A percentile compares a stretch with the other conserved stretches of the same genome.
Evolutionary conservation across 228 moss, liverwort and hornwort genomes (phyloP).

Genomic region (Sphagnum magellanicum): DNA sequence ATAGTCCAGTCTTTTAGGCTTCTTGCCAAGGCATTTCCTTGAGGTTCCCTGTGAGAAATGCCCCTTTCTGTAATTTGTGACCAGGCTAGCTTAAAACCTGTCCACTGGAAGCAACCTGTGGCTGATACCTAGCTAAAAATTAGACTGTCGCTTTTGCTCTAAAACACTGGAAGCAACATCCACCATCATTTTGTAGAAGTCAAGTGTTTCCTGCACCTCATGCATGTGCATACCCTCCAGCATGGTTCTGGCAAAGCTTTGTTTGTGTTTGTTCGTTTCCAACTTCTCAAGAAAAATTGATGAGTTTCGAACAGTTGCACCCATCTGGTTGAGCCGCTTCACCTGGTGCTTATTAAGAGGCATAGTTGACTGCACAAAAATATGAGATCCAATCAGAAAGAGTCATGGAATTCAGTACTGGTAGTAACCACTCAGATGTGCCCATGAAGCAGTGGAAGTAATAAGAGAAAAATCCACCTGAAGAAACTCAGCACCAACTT

Average conservation of each 20-base stretch:
- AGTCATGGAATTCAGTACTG: not conserved
- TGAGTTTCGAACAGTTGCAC: conserved; percentile 87
- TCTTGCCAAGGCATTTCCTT: no score
- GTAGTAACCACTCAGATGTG: not conserved
- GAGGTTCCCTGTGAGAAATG: no score
- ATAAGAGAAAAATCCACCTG: conserved; percentile 16
- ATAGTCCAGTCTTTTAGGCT: no score
- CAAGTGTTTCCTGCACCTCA: conserved; percentile 70
- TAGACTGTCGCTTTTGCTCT: conserved; percentile 23
- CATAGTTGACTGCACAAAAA: conserved; percentile 43
- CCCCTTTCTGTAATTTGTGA: no score
- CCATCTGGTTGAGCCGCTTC: conserved; percentile 75
- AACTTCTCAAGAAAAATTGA: conserved; percentile 56
- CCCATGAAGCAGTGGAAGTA: not conserved
- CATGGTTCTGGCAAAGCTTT: conserved; percentile 53
- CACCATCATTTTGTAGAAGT: conserved; percentile 82
- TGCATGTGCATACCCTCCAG: conserved; percentile 58
- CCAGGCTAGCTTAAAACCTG: no score
- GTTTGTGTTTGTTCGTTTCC: conserved; percentile 47
- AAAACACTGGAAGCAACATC: conserved; percentile 56
- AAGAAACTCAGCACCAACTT: conserved; percentile 67
- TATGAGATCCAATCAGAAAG: not conserved
- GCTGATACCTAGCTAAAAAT: no score
- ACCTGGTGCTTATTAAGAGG: conserved; percentile 79
- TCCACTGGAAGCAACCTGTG: no score